Conservation (phyloP, 352 stramenopile species). For the Bremia lactucae region DNA sequence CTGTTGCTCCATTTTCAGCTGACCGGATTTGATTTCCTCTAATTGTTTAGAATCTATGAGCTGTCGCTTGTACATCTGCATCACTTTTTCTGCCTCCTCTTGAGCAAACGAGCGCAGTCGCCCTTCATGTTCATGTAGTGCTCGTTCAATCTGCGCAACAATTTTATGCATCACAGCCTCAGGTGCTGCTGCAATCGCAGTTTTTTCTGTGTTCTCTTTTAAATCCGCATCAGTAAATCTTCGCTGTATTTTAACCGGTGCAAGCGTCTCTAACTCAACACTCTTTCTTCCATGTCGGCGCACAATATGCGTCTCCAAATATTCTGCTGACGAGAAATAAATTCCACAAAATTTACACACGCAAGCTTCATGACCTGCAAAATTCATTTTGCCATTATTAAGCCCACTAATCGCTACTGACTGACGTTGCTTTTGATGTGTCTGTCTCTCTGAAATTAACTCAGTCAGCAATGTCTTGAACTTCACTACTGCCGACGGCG, state of each 20-base stretch:
- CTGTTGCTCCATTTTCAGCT: constrained; percentile 20
- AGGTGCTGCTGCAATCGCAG: not conserved
- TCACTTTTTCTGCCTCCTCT: constrained; percentile 33
- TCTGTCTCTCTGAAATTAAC: constrained; percentile 23
- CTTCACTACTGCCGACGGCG: constrained; percentile 37
- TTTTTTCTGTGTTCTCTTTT: constrained; percentile 3
- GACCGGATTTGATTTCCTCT: constrained; percentile 30
- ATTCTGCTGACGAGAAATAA: constrained; percentile 50
- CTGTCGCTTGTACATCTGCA: constrained; percentile 45
- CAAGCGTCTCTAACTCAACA: constrained; percentile 5
- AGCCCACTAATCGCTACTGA: constrained; percentile 1
- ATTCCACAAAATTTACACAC: constrained; percentile 57
- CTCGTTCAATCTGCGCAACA: constrained; percentile 35
- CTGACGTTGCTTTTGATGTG: constrained; percentile 7
- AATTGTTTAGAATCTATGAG: constrained; percentile 34
- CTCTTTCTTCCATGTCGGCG: constrained; percentile 32
- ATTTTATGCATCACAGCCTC: constrained; percentile 34
- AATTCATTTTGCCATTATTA: not conserved
- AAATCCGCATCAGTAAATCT: not conserved
- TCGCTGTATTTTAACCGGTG: constrained; percentile 8
- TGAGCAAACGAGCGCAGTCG: constrained; percentile 34
- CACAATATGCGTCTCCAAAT: constrained; percentile 52
- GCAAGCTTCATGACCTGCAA: constrained; percentile 30
- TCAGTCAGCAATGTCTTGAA: constrained; percentile 48
- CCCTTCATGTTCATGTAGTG: constrained; percentile 37